Conservation (phyloP, 352 stramenopile species). For the Globisporangium yorkense region DNA sequence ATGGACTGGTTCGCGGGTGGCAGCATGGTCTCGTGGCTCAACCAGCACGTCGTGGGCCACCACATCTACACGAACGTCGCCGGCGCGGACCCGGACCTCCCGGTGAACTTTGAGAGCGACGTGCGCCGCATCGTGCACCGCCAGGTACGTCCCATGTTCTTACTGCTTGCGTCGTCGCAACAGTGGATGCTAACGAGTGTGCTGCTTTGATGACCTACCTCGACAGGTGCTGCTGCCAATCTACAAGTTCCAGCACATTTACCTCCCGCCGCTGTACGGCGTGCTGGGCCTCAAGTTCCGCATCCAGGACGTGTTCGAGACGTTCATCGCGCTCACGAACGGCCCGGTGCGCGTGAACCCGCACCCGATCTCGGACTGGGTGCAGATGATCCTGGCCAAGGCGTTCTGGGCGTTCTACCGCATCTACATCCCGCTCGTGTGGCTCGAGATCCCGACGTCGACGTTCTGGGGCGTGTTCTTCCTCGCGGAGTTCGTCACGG, state of each 20-base stretch:
- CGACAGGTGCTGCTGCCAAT: constrained; percentile 51
- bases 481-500: constrained; percentile 85
- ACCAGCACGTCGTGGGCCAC: constrained; percentile 95
- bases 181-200: neutral
- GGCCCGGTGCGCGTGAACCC: constrained; percentile 91
- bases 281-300: constrained; percentile 93
- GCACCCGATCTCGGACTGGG: constrained; percentile 68
- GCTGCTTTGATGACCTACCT: neutral
- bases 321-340: constrained; percentile 81
- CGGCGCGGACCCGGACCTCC: constrained; percentile 91
- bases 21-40: constrained; percentile 92
- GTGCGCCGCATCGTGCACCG: constrained; percentile 86
- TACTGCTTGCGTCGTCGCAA: no score
- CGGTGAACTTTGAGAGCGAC: constrained; percentile 81
- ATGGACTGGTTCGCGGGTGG: constrained; percentile 91
- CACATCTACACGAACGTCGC: constrained; percentile 95
- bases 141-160: constrained; percentile 22
- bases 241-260: constrained; percentile 93
- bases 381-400: constrained; percentile 84
- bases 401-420: constrained; percentile 88
- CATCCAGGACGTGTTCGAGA: constrained; percentile 89
- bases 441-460: constrained; percentile 51
- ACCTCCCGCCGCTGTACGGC: constrained; percentile 91
- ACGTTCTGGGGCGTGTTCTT: constrained; percentile 82
- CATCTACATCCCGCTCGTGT: constrained; percentile 82